Conservation (phyloP, 495 filamentous ascomycete species). For the Daldinia childiae region DNA sequence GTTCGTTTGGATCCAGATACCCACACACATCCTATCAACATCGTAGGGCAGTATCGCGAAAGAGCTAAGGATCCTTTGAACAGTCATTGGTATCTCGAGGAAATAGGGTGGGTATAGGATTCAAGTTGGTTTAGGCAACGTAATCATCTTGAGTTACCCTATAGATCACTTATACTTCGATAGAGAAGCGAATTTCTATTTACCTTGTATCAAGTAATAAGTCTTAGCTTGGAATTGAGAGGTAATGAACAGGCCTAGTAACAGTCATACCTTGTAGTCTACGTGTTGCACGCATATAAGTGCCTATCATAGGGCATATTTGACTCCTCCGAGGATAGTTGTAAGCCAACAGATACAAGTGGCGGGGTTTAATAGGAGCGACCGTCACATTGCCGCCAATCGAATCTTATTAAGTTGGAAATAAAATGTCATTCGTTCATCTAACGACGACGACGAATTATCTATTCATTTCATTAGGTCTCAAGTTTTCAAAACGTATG, state of each 20-base stretch:
- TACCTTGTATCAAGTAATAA: not conserved
- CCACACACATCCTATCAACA: not conserved
- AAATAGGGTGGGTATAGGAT: not conserved
- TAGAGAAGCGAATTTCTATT: not conserved
- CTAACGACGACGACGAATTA: not conserved
- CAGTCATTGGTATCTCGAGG: not conserved
- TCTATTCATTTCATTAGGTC: not conserved
- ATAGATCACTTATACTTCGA: not conserved
- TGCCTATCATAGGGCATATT: not conserved
- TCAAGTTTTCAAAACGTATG: not conserved
- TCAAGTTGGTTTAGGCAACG: not conserved
- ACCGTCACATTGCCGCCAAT: not conserved
- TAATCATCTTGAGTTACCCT: not conserved
- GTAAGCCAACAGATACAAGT: conserved; percentile 7
- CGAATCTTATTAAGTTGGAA: not conserved
- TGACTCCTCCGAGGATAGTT: not conserved
- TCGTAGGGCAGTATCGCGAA: conserved; percentile 1
- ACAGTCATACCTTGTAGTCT: not conserved
- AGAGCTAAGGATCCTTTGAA: not conserved
- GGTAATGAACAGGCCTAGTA: not conserved
- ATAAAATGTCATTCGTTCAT: not conserved
- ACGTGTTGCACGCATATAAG: not conserved
- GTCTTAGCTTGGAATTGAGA: not conserved
- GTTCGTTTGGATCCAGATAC: not conserved
- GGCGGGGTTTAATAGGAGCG: conserved; percentile 4